Percentiles rank a stretch among this genome's conserved stretches.
Conservation (phyloP, 345 rosid genomes). For the Hypericum perforatum region DNA sequence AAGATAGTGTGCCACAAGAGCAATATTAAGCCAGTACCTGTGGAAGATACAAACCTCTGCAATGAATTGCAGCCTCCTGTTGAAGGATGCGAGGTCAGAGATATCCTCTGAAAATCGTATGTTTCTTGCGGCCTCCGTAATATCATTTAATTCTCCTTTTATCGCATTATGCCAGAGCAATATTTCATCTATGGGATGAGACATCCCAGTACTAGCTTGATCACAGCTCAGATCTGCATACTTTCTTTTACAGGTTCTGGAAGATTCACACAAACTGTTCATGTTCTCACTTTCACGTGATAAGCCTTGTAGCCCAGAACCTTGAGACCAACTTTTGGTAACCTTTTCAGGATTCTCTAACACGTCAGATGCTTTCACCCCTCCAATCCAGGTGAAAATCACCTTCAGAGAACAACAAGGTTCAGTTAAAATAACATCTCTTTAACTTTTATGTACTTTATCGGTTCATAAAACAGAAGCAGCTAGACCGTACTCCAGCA, state of each 20-base stretch:
- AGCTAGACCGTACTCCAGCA: neutral
- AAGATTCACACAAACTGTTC: slow-evolving; percentile 33
- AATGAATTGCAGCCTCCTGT: slow-evolving; percentile 48
- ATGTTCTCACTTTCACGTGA: slow-evolving; percentile 14
- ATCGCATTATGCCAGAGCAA: slow-evolving; percentile 58
- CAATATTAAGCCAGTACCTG: slow-evolving; percentile 27
- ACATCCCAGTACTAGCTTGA: slow-evolving; percentile 15
- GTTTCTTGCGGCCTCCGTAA: slow-evolving; percentile 40
- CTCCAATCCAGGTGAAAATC: slow-evolving; percentile 47
- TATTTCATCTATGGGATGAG: slow-evolving; percentile 45
- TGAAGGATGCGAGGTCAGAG: slow-evolving; percentile 40
- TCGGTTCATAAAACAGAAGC: neutral
- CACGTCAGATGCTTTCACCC: slow-evolving; percentile 18
- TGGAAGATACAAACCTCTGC: slow-evolving; percentile 59
- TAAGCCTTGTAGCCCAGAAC: slow-evolving; percentile 12
- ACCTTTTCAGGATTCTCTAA: slow-evolving; percentile 20
- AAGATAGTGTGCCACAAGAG: neutral
- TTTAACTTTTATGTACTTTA: neutral
- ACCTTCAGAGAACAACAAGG: slow-evolving; percentile 30
- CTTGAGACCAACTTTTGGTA: slow-evolving; percentile 11
- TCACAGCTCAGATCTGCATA: slow-evolving; percentile 26
- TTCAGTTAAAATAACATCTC: slow-evolving; percentile 12
- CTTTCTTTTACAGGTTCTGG: slow-evolving; percentile 38
- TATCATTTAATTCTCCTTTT: slow-evolving; percentile 38
- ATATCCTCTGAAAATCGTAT: slow-evolving; percentile 40